Base-by-base conservation (phyloP, 2,329 filamentous ascomycete species). In the Claviceps arundinis region DNA sequence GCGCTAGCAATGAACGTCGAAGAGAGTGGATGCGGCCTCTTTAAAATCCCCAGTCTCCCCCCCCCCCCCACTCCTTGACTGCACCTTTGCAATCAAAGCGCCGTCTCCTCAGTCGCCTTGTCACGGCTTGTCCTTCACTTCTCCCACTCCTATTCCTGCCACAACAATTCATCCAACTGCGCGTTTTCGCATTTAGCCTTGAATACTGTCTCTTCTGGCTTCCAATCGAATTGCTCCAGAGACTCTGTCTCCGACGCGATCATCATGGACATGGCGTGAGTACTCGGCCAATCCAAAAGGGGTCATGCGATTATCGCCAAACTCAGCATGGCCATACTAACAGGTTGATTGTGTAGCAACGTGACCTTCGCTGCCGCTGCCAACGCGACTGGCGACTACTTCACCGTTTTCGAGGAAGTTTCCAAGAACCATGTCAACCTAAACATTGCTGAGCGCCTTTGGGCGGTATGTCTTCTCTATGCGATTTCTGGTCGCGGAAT, bases 391-490 rank as follows among this genome's bases (percentile, higher is more conserved):
- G 67, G 71, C 55, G 71, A 73, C 59, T 81, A 80, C 64, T 69
- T 78, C 42, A 71, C 68, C 59, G 77, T 84, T 56, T 75, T 81
- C 62, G 77, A 82, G 57, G 78, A 83, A 65, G 74, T 84, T 22
- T 73, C 77, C 63, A 81, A 82, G 65, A 77, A 81, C 76, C 93
- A 95, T 78, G 79, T 94, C 53, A 81, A 89, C 60, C 82, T 98
- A 64, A 96, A 89, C 70, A 76, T 88, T 57, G 73, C 83, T 63
- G 93, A 98, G 77, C 84, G 84, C 65, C 76, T 95, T 59, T 98
- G 93, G 93, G 85, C 87, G 48, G 81, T 82, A 74, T 65, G 80
- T 79, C 55, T 37, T 53, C 54, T 56, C 55, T 57, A 42, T 52
- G 30, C 47, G 24, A 26, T 44, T 43, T 34, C 16, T 26, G 37